phyloP scores from a whole-genome alignment of 1,139 yeast genomes.

The Candida buenavistaensis region DNA sequence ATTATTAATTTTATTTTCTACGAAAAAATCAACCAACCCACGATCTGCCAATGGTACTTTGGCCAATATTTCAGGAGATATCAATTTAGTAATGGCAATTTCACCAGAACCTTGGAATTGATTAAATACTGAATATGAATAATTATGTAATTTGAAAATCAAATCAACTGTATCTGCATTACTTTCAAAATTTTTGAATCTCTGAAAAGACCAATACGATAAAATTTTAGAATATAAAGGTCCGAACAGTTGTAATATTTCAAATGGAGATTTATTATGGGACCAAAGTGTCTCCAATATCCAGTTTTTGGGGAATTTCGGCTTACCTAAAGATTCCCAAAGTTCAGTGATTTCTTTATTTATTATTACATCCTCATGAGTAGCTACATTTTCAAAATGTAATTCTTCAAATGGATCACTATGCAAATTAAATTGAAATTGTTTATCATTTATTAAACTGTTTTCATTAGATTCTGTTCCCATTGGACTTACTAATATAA shows the following conservation, averaged over 20 bases:
- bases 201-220: conserved; percentile 44
- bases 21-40: conserved; percentile 33
- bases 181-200: conserved; percentile 34
- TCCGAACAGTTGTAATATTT: conserved; percentile 36
- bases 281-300: conserved; percentile 38
- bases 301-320: conserved; percentile 39
- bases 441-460: conserved; percentile 35
- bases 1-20: conserved; percentile 24
- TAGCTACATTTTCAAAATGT: conserved; percentile 18
- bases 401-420: conserved; percentile 31
- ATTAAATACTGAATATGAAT: conserved; percentile 45
- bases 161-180: conserved; percentile 17
- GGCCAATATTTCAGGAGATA: conserved; percentile 43
- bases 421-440: conserved; percentile 36
- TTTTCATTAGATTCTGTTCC: conserved; percentile 43
- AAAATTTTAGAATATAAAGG: conserved; percentile 44
- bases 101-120: conserved; percentile 49
- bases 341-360: conserved; percentile 28
- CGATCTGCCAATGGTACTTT: conserved; percentile 43
- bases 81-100: conserved; percentile 43
- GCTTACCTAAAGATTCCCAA: conserved; percentile 40
- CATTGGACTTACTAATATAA: conserved; percentile 45
- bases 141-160: conserved; percentile 40
- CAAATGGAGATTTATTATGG: conserved; percentile 42
- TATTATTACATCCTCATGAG: conserved; percentile 21